Percentiles rank a stretch among this genome's conserved stretches.
phyloP scores from a whole-genome alignment of 345 rosid species.

The Passiflora organensis region DNA sequence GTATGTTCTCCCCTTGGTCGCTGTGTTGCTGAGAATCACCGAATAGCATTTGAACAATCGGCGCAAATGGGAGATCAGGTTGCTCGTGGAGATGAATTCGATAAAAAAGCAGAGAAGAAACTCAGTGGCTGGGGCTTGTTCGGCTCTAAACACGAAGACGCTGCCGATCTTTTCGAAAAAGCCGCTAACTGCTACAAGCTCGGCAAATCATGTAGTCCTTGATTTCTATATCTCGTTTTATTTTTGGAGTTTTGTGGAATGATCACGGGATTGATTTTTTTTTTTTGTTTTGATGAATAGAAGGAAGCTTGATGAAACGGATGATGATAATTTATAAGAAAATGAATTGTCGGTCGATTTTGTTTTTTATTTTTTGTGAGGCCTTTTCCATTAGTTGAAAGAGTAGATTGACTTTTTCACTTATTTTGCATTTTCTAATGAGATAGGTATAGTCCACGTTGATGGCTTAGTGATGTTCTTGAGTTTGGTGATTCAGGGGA shows the following conservation, averaged over 20 bases:
- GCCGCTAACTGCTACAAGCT: slow-evolving; percentile 70
- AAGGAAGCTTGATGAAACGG: no score
- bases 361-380: no score
- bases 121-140: slow-evolving; percentile 54
- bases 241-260: neutral
- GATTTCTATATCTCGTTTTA: neutral
- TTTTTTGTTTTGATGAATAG: no score
- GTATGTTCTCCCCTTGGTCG: no score
- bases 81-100: slow-evolving; percentile 52
- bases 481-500: slow-evolving; percentile 73
- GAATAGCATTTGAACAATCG: neutral
- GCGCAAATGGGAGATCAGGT: slow-evolving; percentile 50
- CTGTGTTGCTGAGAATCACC: no score
- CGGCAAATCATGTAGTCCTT: slow-evolving; percentile 53
- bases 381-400: no score
- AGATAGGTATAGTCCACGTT: no score
- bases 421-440: no score
- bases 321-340: no score
- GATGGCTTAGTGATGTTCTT: no score
- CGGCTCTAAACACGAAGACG: slow-evolving; percentile 61
- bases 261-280: neutral
- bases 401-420: no score
- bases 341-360: no score
- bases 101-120: slow-evolving; percentile 69
- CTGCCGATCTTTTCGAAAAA: slow-evolving; percentile 74